phyloP scores from a whole-genome alignment of 2,329 filamentous ascomycete species.

The Penicillium psychrosexuale region DNA sequence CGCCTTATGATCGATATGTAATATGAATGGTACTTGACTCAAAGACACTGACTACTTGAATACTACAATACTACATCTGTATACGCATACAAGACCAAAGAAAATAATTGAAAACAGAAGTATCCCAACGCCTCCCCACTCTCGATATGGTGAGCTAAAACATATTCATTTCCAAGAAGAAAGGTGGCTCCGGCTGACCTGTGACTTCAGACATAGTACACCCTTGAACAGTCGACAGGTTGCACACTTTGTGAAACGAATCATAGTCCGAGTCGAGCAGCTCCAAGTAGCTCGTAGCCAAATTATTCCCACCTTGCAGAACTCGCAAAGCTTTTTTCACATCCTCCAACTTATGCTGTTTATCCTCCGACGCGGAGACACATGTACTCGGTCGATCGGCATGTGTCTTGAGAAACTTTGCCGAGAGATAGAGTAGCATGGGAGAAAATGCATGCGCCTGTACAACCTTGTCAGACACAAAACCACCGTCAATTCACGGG shows the following conservation, averaged over 20 bases:
- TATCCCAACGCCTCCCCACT: too few species aligned
- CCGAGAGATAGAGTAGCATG: constrained; percentile 9
- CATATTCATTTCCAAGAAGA: neutral
- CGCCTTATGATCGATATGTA: neutral
- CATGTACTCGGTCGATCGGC: neutral
- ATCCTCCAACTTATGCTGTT: neutral
- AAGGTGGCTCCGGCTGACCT: neutral
- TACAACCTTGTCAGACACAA: neutral
- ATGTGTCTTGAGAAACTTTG: constrained; percentile 8
- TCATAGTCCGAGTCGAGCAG: constrained; percentile 2
- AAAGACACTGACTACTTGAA: too few species aligned
- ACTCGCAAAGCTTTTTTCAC: constrained; percentile 3
- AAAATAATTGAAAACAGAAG: neutral
- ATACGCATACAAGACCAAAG: too few species aligned
- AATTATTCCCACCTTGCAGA: constrained; percentile 5
- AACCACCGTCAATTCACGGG: neutral
- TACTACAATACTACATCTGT: neutral
- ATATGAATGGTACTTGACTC: too few species aligned
- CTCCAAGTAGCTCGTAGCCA: constrained; percentile 2
- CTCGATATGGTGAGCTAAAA: neutral
- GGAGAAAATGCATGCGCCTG: constrained; percentile 9
- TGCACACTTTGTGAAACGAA: neutral
- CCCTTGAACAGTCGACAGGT: neutral
- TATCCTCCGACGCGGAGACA: constrained; percentile 4
- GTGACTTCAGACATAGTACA: neutral